Evolutionary conservation across 805 yeast genomes (phyloP), one percentile per base, ranked within the genome.

Genomic region (Wickerhamomyces hampshirensis): DNA sequence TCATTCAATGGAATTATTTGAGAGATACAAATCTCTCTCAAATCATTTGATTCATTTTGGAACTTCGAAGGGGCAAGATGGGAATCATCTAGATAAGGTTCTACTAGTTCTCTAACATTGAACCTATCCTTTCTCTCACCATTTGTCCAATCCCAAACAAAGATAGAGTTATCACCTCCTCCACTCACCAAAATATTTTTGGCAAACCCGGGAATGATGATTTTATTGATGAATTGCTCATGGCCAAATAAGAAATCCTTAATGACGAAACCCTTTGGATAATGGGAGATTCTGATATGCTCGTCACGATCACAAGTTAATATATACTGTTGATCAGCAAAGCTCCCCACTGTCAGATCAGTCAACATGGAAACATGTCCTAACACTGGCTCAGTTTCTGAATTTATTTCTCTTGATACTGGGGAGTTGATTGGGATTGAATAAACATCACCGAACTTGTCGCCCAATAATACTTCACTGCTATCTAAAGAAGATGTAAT

Each of bases 291-390:
- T 56, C 94, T 74, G 44, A 93, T 83, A 59, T 94, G 99, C 60
- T 93, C 99, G 60, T 93, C 99, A 61, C 98, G 74, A 63, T 93
- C 99, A 26, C 89, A 78, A 2, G 95, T 79, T 37, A 91, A 68
- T 12, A 89, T 57, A 41, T 61, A 82, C 30, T 58, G 63, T 40
- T 73, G 71, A 7, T 68, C 72, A 6, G 66, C 59, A 30, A 60
- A 56, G 3, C 51, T 48, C 10, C 70, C 66, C 18, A 78, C 63
- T 19, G 69, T 53, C 3, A 89, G 71, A 44, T 80, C 87, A n/a
- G 95, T 84, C 42, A 93, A 71, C 96, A 93, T 87, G 3, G 97
- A 89, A 5, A 93, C 98, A 60, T 93, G 99, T 6, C 99, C 99
- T 36, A 91, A 63, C 6, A 91, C 69, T 3, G 97, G 97, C 26